phyloP scores from a whole-genome alignment of 192 early-diverging fungal genomes.

The Umbelopsis sp. region DNA sequence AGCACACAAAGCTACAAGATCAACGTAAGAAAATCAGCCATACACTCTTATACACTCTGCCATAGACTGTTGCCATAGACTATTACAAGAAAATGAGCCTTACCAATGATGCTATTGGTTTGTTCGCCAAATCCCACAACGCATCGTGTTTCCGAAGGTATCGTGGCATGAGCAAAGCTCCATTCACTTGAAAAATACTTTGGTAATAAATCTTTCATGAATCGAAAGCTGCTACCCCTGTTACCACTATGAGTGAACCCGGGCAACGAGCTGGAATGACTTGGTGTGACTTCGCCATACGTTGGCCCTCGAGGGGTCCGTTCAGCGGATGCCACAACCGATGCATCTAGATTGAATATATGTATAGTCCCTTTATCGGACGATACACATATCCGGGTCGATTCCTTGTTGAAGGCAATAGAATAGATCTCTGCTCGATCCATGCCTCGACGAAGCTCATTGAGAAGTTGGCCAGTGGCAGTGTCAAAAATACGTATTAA shows the following conservation, averaged over 20 bases:
- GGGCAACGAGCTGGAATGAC: slow-evolving; percentile 12
- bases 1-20: slow-evolving; percentile 70
- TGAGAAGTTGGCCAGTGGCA: slow-evolving; percentile 66
- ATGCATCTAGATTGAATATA: slow-evolving; percentile 82
- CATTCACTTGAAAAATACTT: slow-evolving; percentile 96
- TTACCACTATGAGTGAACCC: slow-evolving; percentile 51
- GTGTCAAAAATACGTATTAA: slow-evolving; percentile 89
- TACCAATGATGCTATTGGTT: slow-evolving; percentile 74
- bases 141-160: slow-evolving; percentile 78
- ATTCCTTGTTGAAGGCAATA: slow-evolving; percentile 84
- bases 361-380: slow-evolving; percentile 95
- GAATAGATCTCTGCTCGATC: slow-evolving; percentile 88
- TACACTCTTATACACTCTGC: too few relatives aligned
- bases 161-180: slow-evolving; percentile 88
- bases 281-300: slow-evolving; percentile 51
- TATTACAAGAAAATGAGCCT: not conserved
- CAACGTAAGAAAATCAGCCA: not conserved
- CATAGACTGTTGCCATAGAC: too few relatives aligned
- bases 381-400: slow-evolving; percentile 79
- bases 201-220: slow-evolving; percentile 84
- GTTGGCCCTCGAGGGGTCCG: slow-evolving; percentile 51
- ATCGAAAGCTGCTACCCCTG: slow-evolving; percentile 52
- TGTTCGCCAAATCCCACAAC: slow-evolving; percentile 81
- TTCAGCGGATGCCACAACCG: slow-evolving; percentile 39
- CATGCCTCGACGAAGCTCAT: slow-evolving; percentile 87